Evolutionary conservation across 2,329 filamentous ascomycete genomes (phyloP).

Genomic region (Thermoascus crustaceus): DNA sequence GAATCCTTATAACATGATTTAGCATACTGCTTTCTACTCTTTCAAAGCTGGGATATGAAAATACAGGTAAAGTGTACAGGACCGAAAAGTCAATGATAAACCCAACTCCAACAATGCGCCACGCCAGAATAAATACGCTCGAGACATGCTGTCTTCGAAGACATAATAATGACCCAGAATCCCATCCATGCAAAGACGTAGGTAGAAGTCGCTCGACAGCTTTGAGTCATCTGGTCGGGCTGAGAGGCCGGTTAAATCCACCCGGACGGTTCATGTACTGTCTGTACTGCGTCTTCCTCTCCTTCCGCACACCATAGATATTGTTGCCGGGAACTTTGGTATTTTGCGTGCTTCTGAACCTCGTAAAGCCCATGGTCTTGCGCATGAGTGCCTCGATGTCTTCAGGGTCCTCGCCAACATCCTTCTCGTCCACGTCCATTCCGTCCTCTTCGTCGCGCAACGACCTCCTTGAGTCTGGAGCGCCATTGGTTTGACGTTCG

Average conservation of each 20-base stretch:
- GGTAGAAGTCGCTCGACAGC: not conserved
- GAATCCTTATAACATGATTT: too few species aligned
- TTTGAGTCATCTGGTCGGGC: conserved; percentile 31
- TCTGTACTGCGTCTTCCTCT: conserved; percentile 89
- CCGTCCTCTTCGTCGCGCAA: conserved; percentile 20
- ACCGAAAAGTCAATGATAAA: conserved; percentile 4
- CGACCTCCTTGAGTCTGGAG: conserved; percentile 12
- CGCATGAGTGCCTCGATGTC: conserved; percentile 66
- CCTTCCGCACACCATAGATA: conserved; percentile 72
- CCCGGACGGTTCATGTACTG: conserved; percentile 73
- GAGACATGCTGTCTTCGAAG: conserved; percentile 7
- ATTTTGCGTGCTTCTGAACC: conserved; percentile 78
- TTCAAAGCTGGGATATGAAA: conserved; percentile 4
- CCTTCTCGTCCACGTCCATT: conserved; percentile 22
- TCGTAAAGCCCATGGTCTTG: conserved; percentile 81
- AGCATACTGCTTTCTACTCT: not conserved
- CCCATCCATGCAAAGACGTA: not conserved
- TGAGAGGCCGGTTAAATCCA: conserved; percentile 44
- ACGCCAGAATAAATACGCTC: conserved; percentile 13
- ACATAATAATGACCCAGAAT: not conserved
- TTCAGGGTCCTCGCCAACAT: conserved; percentile 10
- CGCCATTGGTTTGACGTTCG: conserved; percentile 17
- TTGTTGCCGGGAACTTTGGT: conserved; percentile 85
- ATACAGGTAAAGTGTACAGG: conserved; percentile 6
- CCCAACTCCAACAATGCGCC: conserved; percentile 24